A percentile compares a stretch with the other conserved stretches of the same genome.
Evolutionary conservation across 768 basidiomycete species (phyloP).

Genomic region (Butyriboletus loyo): DNA sequence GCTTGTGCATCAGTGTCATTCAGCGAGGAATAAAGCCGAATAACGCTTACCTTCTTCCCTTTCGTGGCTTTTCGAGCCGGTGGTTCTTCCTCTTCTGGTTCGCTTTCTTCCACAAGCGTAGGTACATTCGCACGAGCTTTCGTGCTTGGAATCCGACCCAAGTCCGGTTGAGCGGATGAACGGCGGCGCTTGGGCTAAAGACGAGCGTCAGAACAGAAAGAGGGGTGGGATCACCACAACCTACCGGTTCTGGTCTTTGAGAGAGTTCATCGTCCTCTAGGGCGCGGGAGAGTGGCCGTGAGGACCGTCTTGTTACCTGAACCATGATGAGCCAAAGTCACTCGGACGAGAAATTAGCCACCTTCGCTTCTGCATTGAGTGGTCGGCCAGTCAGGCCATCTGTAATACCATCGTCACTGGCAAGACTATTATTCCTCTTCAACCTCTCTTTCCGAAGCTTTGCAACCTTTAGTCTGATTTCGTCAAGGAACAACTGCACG

Average conservation of each 20-base stretch:
- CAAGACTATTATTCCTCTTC: conserved; percentile 63
- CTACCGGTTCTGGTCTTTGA: conserved; percentile 54
- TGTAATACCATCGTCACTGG: conserved; percentile 80
- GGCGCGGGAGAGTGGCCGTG: conserved; percentile 61
- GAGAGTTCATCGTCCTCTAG: conserved; percentile 43
- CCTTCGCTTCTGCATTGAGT: conserved; percentile 48
- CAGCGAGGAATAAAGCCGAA: not conserved
- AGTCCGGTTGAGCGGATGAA: conserved; percentile 71
- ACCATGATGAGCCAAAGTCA: conserved; percentile 5
- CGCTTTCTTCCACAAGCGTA: conserved; percentile 66
- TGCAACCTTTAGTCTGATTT: conserved; percentile 58
- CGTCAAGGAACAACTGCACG: conserved; percentile 71
- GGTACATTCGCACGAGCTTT: conserved; percentile 39
- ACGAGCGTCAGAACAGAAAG: conserved; percentile 14
- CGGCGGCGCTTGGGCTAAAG: conserved; percentile 72
- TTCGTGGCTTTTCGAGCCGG: conserved; percentile 59
- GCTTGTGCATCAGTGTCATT: conserved; percentile 28
- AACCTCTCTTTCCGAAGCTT: conserved; percentile 63
- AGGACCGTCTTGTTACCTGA: conserved; percentile 47
- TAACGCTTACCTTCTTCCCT: conserved; percentile 51
- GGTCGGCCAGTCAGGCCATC: conserved; percentile 81
- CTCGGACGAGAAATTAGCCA: conserved; percentile 22
- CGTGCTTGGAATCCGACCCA: conserved; percentile 49
- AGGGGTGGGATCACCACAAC: conserved; percentile 20
- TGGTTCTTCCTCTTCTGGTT: conserved; percentile 62